Evolutionary conservation across 1,139 yeast genomes (phyloP), one percentile per base, ranked within the genome.

Genomic region (Suhomyces panamericanus): DNA sequence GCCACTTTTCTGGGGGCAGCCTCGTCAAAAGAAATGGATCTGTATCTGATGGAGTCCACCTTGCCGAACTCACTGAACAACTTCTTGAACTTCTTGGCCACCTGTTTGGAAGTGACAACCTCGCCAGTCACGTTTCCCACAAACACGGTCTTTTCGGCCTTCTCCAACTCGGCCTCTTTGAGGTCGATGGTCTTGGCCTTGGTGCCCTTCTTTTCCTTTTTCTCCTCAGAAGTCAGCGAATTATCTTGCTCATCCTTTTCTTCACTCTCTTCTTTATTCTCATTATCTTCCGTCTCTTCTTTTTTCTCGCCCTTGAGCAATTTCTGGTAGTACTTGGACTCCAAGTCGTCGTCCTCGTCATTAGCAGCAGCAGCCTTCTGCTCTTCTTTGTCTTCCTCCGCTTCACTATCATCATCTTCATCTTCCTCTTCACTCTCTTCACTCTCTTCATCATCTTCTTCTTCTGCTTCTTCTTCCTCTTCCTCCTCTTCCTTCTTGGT

Each of bases 1-100:
- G 99, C 98, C 31, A 88, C 90, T 62, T 91, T 91, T 63, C 97
- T 80, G 35, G 99, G 98, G 46, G 90, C 74, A 33, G 88, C 82
- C 58, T 90, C 96, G 42, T 86, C 84, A 54, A 91, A 89, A 2
- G 96, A 89, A 55, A 95, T 86, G 2, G 98, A 90, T 66, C 99
- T 80, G 71, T 89, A 93, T 62, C 99, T 77, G 44, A 90, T 76
- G 15, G 95, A 85, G 38, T 80, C 82, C 43, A 90, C 75, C 33
- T 73, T 69, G 16, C 95, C 95, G 52, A 66, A 69, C 32, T 76
- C 63, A 11, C 74, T 56, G 52, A 90, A 86, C 17, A 78, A 67
- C 49, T 71, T 72, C 63, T 87, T 87, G 66, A 91, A 85, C 47
- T 71, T 65, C 59, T 83, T 87, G 56, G 80, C 80, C 20, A 71